Percentiles rank a stretch among this genome's conserved stretches.
Evolutionary conservation across 495 filamentous ascomycete genomes (phyloP).

Genomic region (Daldinia decipiens): DNA sequence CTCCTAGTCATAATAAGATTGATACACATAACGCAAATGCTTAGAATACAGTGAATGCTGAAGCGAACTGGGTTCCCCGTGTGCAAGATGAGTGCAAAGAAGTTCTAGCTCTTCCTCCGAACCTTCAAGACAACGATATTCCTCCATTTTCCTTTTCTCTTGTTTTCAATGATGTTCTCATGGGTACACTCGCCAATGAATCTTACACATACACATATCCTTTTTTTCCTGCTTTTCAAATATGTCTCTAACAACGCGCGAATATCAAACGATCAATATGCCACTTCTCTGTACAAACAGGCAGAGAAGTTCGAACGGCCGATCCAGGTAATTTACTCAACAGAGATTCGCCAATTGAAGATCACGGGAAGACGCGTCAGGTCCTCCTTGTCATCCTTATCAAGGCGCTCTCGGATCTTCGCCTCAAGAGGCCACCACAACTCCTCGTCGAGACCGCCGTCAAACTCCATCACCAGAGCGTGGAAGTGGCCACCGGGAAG

Average conservation of each 20-base stretch:
- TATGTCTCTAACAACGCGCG: neutral
- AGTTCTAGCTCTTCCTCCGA: neutral
- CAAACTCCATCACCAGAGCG: constrained; percentile 3
- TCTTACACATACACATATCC: neutral
- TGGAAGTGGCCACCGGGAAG: neutral
- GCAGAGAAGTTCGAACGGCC: neutral
- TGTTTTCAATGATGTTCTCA: neutral
- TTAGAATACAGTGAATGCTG: neutral
- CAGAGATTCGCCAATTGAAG: neutral
- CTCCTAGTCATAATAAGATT: neutral
- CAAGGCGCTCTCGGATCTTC: neutral
- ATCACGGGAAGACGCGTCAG: neutral
- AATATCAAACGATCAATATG: neutral
- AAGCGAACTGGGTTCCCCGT: neutral
- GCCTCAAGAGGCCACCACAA: neutral
- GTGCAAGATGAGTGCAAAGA: neutral
- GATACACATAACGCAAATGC: neutral
- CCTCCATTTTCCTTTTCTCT: neutral
- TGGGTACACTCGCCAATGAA: neutral
- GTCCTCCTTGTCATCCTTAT: neutral
- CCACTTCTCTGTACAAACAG: neutral
- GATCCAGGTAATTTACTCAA: neutral
- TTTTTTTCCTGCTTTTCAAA: neutral
- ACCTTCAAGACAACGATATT: too few species aligned
- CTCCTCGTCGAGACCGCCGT: neutral